Evolutionary conservation across 2,329 filamentous ascomycete genomes (phyloP), one percentile per base, ranked within the genome.

Genomic region (Colletotrichum sp.): DNA sequence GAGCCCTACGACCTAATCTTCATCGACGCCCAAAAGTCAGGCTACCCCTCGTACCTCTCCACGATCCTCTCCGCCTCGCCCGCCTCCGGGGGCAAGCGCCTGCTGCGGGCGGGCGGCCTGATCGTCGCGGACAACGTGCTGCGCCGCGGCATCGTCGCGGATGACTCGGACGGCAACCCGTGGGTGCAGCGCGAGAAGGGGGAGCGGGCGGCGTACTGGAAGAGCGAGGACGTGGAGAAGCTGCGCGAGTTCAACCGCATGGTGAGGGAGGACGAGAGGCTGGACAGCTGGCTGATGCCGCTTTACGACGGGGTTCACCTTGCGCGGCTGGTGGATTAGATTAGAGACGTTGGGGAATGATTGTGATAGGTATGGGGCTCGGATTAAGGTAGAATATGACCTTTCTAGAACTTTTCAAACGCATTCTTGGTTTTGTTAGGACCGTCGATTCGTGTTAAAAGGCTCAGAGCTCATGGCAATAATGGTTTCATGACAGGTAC

Each of bases 61-160:
- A 82, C 85, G 34, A 86, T 91, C 69, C 83, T 91, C 16, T 83
- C 82, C 21, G 80, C 82, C 65, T 90, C 89, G 7, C 79, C 79
- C 65, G 84, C 88, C 3, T 85, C 83, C 4, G 77, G 78, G 8
- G 21, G 78, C 4, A 79, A 77, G 16, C 85, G 88, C 8, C 84
- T 92, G 30, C 84, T 92, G 52, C 85, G 87, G 1, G 80, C 85
- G 10, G 88, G 87, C 9, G 89, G 88, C 0, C 82, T 91, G 72
- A 88, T 92, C 75, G 82, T 91, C 16, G 89, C 88, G 1, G 90
- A 92, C 49, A 92, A 92, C 72, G 85, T 89, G 57, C 84, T 92
- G 30, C 87, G 87, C 4, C 82, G 84, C 8, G 89, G 86, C 8
- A 82, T 89, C 15, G 87, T 91, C 5, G 89, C 87, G 6, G 84